Evolutionary conservation across 1,139 yeast species (phyloP), one percentile per base, ranked within the genome.

Genomic region (Debaryomycetaceae sp.): DNA sequence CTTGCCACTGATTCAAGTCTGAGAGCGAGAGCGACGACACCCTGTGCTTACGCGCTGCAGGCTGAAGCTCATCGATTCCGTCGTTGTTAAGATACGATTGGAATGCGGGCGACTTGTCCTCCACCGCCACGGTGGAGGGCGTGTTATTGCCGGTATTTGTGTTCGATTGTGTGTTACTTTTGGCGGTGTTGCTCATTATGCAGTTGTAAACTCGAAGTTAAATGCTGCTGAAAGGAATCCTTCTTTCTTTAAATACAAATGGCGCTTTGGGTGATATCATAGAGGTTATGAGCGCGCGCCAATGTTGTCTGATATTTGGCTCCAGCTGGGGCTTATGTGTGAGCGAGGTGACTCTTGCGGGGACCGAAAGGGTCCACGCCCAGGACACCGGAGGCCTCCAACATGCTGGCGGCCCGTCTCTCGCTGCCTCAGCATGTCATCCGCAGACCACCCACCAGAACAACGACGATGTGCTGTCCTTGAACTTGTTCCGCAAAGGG

Each of bases 11-110:
- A 69, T 82, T 84, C 72, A 69, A 83, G 60, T 84, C 91, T 5
- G 87, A 78, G 42, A 84, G 71, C 34, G 89, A 83, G 41, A 84
- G 65, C 33, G 86, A 81, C n/a, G 86, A 80, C n/a, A 83, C 86
- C 36, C 84, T 65, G 58, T 82, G 82, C 53, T 78, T 81, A 60
- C 87, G 74, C 13, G 76, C 68, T 45, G 74, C 68, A 1, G 90
- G 90, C 45, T 75, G 77, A 56, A 84, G 65, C 45, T 78, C 76
- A 57, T 84, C 89, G 37, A 84, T 83, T 34, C 87, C 87, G 57
- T 84, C 89, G 53, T 83, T 84, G 55, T 84, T 83, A 49, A 84
- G 73, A 55, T 78, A 84, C 13, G 87, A 81, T 53, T 72, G 77
- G 50, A 59, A 65, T 40, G 55, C 55, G 7, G 66, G 65, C 6